Percentiles rank a stretch among this genome's conserved stretches.
phyloP scores from a whole-genome alignment of 2,329 filamentous ascomycete species.

The Fusarium sp. region DNA sequence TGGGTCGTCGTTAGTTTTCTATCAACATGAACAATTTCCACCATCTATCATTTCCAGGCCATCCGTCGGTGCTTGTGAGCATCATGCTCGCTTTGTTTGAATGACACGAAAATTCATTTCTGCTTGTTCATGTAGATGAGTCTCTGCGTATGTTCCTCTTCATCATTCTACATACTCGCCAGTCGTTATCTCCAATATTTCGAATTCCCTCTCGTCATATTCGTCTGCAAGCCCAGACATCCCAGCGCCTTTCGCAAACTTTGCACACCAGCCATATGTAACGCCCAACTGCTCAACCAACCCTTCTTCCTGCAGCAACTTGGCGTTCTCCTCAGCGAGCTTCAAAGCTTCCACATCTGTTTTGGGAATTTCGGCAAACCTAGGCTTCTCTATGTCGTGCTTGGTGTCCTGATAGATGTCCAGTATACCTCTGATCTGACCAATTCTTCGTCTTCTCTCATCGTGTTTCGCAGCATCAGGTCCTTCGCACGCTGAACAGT shows the following conservation, averaged over 20 bases:
- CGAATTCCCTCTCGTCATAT: slow-evolving; percentile 19
- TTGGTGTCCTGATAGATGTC: slow-evolving; percentile 1
- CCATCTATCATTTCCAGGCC: too few relatives aligned
- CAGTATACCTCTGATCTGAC: slow-evolving; percentile 9
- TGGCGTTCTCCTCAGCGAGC: background rate
- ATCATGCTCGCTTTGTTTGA: too few relatives aligned
- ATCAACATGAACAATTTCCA: too few relatives aligned
- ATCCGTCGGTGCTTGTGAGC: too few relatives aligned
- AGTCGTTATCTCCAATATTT: slow-evolving; percentile 11
- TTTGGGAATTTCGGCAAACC: slow-evolving; percentile 13
- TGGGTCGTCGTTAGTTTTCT: too few relatives aligned
- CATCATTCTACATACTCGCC: background rate
- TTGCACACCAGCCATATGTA: slow-evolving; percentile 15
- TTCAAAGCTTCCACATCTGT: slow-evolving; percentile 4
- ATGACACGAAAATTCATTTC: too few relatives aligned
- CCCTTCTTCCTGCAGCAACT: background rate
- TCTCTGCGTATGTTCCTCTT: too few relatives aligned
- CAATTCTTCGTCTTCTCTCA: slow-evolving; percentile 15
- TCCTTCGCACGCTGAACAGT: background rate
- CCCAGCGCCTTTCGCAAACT: background rate
- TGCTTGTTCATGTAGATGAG: too few relatives aligned
- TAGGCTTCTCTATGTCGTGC: background rate
- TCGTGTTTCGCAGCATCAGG: slow-evolving; percentile 5
- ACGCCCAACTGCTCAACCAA: slow-evolving; percentile 15
- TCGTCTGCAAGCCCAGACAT: background rate